These are phyloP conservation scores for Pseudonitzschia delicatissima DNA, from an alignment of 108 stramenopile species.

Conservation along the genomic window DNA sequence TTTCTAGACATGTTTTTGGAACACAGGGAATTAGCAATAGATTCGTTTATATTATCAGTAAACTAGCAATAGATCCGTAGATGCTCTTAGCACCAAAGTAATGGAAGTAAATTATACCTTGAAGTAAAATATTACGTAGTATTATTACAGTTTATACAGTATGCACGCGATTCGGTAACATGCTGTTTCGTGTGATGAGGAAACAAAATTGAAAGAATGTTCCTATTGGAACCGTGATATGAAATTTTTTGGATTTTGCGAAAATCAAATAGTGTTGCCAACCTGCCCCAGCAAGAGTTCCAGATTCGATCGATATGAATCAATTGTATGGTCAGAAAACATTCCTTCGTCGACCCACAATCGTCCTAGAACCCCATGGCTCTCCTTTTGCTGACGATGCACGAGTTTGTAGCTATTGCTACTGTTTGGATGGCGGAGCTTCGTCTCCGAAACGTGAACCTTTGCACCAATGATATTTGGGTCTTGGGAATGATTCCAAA, in stretches of 20 bases:
- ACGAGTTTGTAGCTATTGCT: neutral
- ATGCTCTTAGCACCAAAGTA: too few relatives aligned
- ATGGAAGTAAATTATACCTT: neutral
- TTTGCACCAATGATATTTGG: conserved; percentile 17
- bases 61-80: too few relatives aligned
- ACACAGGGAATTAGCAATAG: too few relatives aligned
- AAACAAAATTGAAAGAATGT: too few relatives aligned
- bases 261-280: conserved; percentile 34
- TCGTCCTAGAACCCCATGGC: neutral
- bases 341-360: conserved; percentile 17
- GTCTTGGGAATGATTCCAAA: conserved; percentile 36
- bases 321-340: conserved; percentile 22
- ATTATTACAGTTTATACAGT: neutral
- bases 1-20: too few relatives aligned
- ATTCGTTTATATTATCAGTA: too few relatives aligned
- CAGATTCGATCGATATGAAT: conserved; percentile 18
- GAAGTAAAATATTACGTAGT: neutral
- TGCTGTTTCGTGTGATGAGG: too few relatives aligned
- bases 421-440: conserved; percentile 13
- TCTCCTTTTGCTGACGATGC: neutral
- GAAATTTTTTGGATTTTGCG: too few relatives aligned
- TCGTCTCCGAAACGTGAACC: conserved; percentile 6
- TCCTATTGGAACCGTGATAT: too few relatives aligned
- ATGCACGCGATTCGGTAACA: too few relatives aligned
- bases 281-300: conserved; percentile 19